Conservation (phyloP, 345 rosid genomes). For the Ceriops decandra region DNA sequence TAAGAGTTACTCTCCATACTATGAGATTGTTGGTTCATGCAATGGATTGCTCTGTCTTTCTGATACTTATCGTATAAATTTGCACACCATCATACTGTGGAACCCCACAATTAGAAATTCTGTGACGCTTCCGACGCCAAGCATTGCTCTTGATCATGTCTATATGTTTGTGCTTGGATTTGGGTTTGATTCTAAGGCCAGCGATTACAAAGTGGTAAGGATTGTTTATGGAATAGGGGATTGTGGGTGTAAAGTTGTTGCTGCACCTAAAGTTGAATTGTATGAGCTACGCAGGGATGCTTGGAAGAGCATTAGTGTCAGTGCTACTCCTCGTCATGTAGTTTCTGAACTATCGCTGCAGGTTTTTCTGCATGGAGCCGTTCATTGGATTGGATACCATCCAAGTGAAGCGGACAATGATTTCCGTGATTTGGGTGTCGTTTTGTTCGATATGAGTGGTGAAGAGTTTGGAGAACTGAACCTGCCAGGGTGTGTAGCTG, state of each 20-base stretch:
- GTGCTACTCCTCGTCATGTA: constrained; percentile 6
- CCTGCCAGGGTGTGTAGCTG: constrained; percentile 22
- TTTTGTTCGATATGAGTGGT: constrained; percentile 15
- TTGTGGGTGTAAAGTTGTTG: not conserved
- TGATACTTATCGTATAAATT: constrained; percentile 6
- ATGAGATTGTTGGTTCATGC: constrained; percentile 20
- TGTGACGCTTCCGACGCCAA: constrained; percentile 8
- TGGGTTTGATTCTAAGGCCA: constrained; percentile 22
- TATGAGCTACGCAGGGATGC: constrained; percentile 14
- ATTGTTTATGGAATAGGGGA: constrained; percentile 10
- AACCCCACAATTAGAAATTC: constrained; percentile 14
- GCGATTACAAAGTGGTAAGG: constrained; percentile 35
- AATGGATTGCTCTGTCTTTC: constrained; percentile 18
- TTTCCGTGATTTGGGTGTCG: constrained; percentile 12
- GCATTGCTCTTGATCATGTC: constrained; percentile 3
- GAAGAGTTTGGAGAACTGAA: constrained; percentile 28
- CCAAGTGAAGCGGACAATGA: not conserved
- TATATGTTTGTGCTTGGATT: constrained; percentile 24
- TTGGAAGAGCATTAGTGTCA: constrained; percentile 25
- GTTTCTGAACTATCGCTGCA: constrained; percentile 20
- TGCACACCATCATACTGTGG: constrained; percentile 16
- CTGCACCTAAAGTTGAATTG: constrained; percentile 27
- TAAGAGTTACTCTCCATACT: constrained; percentile 20
- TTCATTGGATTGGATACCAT: constrained; percentile 41
- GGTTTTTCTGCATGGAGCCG: constrained; percentile 25